These are phyloP conservation scores for Galerina sulciceps DNA, from an alignment of 768 basidiomycete species.

Conservation along the genomic window DNA sequence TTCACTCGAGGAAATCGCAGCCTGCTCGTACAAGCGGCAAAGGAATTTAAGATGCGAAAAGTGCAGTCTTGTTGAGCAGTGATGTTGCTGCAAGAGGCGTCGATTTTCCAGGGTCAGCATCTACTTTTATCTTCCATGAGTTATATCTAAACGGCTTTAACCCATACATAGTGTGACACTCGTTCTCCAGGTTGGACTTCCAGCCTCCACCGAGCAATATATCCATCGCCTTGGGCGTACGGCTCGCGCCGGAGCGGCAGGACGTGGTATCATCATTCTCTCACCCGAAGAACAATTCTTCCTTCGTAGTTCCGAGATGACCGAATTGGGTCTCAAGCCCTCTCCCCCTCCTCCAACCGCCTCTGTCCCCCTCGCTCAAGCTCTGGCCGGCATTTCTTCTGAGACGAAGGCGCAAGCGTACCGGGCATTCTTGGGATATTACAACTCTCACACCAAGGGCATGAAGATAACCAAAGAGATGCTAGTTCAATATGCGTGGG, in stretches of 20 bases:
- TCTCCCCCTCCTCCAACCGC: constrained; percentile 28
- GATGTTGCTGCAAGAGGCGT: constrained; percentile 70
- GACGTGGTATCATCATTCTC: constrained; percentile 61
- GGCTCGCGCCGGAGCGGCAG: constrained; percentile 71
- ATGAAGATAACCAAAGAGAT: constrained; percentile 41
- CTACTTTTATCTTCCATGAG: not conserved
- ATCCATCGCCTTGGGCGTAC: constrained; percentile 82
- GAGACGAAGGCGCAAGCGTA: constrained; percentile 56
- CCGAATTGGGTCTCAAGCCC: constrained; percentile 39
- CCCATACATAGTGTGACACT: constrained; percentile 49
- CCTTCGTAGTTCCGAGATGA: constrained; percentile 42
- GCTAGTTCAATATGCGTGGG: constrained; percentile 45
- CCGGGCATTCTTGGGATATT: constrained; percentile 61
- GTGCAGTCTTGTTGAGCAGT: constrained; percentile 49
- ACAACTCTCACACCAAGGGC: constrained; percentile 42
- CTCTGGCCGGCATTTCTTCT: constrained; percentile 16
- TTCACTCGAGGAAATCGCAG: constrained; percentile 64
- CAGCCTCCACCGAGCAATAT: constrained; percentile 74
- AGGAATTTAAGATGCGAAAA: constrained; percentile 50
- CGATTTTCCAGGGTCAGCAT: constrained; percentile 62
- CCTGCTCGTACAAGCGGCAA: constrained; percentile 48
- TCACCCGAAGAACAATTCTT: constrained; percentile 55
- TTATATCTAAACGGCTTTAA: not conserved
- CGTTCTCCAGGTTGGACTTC: constrained; percentile 67
- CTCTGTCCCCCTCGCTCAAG: constrained; percentile 20